phyloP scores from a whole-genome alignment of 2,329 filamentous ascomycete species.

The Talaromyces amestolkiae region DNA sequence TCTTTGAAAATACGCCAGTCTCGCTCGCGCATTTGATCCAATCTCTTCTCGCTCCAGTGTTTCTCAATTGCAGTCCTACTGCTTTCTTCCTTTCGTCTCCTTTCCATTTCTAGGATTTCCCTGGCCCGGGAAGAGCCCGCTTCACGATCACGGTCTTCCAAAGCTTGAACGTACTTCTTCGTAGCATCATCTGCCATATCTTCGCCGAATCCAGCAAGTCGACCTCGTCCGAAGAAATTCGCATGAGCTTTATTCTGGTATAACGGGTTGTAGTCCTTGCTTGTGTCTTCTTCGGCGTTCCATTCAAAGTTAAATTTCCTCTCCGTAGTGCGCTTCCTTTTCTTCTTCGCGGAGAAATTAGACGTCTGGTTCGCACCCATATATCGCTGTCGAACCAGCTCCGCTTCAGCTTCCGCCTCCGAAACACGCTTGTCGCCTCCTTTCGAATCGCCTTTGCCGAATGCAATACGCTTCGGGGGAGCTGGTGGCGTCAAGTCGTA shows the following conservation, averaged over 20 bases:
- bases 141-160: slow-evolving; percentile 72
- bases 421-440: slow-evolving; percentile 43
- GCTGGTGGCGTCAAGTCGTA: slow-evolving; percentile 55
- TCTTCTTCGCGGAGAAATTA: slow-evolving; percentile 93
- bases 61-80: slow-evolving; percentile 75
- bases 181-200: slow-evolving; percentile 53
- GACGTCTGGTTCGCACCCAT: slow-evolving; percentile 89
- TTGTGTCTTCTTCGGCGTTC: slow-evolving; percentile 93
- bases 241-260: slow-evolving; percentile 67
- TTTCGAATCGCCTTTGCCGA: slow-evolving; percentile 36
- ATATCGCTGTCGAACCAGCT: slow-evolving; percentile 75
- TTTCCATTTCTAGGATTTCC: slow-evolving; percentile 81
- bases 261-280: slow-evolving; percentile 74
- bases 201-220: slow-evolving; percentile 65
- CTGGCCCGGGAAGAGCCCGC: slow-evolving; percentile 73
- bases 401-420: slow-evolving; percentile 65
- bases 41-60: slow-evolving; percentile 91
- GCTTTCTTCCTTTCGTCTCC: slow-evolving; percentile 70
- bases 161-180: slow-evolving; percentile 61
- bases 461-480: slow-evolving; percentile 34
- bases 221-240: slow-evolving; percentile 67
- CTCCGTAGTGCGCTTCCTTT: slow-evolving; percentile 85
- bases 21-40: slow-evolving; percentile 91
- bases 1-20: slow-evolving; percentile 99
- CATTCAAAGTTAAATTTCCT: slow-evolving; percentile 99